These are phyloP conservation scores for Kwoniella botswanensis DNA, from an alignment of 768 basidiomycete species.

Conservation along the genomic window DNA sequence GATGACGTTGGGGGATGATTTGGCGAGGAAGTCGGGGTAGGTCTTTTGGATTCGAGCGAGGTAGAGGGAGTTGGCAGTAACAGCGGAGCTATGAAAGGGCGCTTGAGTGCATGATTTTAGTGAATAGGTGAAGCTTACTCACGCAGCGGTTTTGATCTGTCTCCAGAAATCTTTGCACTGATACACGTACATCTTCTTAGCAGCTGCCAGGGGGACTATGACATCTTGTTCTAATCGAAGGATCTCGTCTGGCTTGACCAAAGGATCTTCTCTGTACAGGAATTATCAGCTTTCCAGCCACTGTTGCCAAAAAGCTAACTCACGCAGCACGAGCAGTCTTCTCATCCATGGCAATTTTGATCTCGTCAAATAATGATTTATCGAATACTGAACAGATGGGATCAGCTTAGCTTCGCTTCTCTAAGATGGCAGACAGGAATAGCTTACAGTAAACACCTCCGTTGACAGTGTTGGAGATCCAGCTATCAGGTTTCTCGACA, in stretches of 20 bases:
- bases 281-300: neutral
- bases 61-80: slow-evolving; percentile 61
- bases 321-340: slow-evolving; percentile 58
- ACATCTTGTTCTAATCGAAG: slow-evolving; percentile 62
- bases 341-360: slow-evolving; percentile 60
- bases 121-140: slow-evolving; percentile 20
- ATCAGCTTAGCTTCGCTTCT: neutral
- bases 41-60: slow-evolving; percentile 59
- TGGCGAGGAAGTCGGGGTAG: slow-evolving; percentile 57
- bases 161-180: slow-evolving; percentile 60
- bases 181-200: slow-evolving; percentile 60
- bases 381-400: slow-evolving; percentile 58
- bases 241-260: slow-evolving; percentile 59
- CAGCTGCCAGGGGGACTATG: slow-evolving; percentile 59
- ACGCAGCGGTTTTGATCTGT: slow-evolving; percentile 62
- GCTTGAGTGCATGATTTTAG: neutral
- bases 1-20: slow-evolving; percentile 55
- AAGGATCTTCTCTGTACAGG: slow-evolving; percentile 53
- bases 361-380: slow-evolving; percentile 60
- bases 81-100: slow-evolving; percentile 55
- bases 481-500: slow-evolving; percentile 62
- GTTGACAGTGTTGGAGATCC: slow-evolving; percentile 61
- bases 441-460: slow-evolving; percentile 59
- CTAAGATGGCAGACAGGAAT: too few relatives aligned
- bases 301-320: slow-evolving; percentile 11